Conservation (phyloP, 1,139 yeast genomes). For the Sugiyamaella neomexicana region DNA sequence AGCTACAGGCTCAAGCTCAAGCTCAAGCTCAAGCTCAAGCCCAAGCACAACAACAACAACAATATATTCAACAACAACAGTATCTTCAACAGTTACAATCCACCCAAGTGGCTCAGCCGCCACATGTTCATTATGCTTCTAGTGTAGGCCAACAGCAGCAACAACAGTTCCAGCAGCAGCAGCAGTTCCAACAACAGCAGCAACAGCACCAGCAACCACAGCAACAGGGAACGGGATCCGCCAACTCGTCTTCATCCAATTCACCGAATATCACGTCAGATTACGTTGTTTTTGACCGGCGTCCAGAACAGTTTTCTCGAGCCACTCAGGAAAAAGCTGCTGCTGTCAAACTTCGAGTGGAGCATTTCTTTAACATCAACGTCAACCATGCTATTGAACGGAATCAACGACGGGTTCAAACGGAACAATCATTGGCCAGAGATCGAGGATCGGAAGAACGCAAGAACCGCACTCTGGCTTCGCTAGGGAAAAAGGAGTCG, state of each 20-base stretch:
- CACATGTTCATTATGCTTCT: slow-evolving; percentile 16
- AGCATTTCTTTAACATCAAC: slow-evolving; percentile 65
- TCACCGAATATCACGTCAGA: slow-evolving; percentile 25
- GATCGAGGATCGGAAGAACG: slow-evolving; percentile 69
- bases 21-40: slow-evolving; percentile 16
- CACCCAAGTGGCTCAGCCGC: slow-evolving; percentile 17
- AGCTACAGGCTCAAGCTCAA: slow-evolving; percentile 17
- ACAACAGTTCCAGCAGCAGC: not conserved
- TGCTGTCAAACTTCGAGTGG: slow-evolving; percentile 61
- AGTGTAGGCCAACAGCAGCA: slow-evolving; percentile 11
- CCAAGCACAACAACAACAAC: slow-evolving; percentile 11
- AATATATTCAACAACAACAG: slow-evolving; percentile 22
- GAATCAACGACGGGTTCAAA: slow-evolving; percentile 63
- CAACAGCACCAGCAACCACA: not conserved
- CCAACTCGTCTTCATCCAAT: not conserved
- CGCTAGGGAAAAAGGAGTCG: slow-evolving; percentile 66
- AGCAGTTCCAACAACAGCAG: not conserved
- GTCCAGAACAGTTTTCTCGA: slow-evolving; percentile 67
- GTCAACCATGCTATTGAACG: slow-evolving; percentile 74
- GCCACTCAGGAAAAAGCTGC: slow-evolving; percentile 63
- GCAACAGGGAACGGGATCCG: not conserved
- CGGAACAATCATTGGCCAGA: slow-evolving; percentile 56
- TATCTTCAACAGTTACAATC: slow-evolving; percentile 18
- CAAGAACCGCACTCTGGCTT: slow-evolving; percentile 61
- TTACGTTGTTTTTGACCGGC: slow-evolving; percentile 78